Evolutionary conservation across 1,139 yeast genomes (phyloP).

Genomic region (Yamadazyma diddensiae): DNA sequence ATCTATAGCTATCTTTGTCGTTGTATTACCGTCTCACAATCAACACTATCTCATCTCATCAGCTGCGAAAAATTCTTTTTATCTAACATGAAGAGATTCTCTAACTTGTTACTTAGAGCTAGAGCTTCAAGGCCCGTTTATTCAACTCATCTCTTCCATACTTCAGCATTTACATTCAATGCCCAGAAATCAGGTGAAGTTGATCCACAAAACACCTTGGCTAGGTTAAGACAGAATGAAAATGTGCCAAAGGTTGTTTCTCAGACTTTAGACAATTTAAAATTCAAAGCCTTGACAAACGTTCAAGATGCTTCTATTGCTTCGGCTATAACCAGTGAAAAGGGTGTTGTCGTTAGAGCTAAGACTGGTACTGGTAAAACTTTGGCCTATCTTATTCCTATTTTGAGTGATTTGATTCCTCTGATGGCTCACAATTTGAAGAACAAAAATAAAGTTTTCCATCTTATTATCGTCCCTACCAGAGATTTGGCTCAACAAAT

Average conservation of each 20-base stretch:
- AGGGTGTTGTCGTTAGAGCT: slow-evolving; percentile 80
- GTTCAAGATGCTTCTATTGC: slow-evolving; percentile 75
- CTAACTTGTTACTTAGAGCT: too few species aligned
- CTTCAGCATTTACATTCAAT: too few species aligned
- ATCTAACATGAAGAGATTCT: too few species aligned
- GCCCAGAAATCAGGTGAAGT: too few species aligned
- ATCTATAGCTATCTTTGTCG: too few species aligned
- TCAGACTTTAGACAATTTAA: slow-evolving; percentile 37
- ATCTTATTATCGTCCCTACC: slow-evolving; percentile 84
- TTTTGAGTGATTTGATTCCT: slow-evolving; percentile 35
- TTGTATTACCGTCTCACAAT: too few species aligned
- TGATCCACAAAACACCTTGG: slow-evolving; percentile 13
- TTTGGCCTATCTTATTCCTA: slow-evolving; percentile 80
- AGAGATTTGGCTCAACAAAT: slow-evolving; percentile 91
- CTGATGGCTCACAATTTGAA: slow-evolving; percentile 11
- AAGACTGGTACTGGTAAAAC: slow-evolving; percentile 97
- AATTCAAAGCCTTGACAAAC: slow-evolving; percentile 58
- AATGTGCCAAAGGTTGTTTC: slow-evolving; percentile 16
- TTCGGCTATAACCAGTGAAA: slow-evolving; percentile 56
- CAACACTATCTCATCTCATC: too few species aligned
- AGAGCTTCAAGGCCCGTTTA: too few species aligned
- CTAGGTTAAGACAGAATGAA: slow-evolving; percentile 13
- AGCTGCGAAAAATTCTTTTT: too few species aligned
- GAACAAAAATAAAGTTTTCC: slow-evolving; percentile 39
- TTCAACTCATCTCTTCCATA: too few species aligned